phyloP scores from a whole-genome alignment of 2,329 filamentous ascomycete species.

The Monilinia fructicola region DNA sequence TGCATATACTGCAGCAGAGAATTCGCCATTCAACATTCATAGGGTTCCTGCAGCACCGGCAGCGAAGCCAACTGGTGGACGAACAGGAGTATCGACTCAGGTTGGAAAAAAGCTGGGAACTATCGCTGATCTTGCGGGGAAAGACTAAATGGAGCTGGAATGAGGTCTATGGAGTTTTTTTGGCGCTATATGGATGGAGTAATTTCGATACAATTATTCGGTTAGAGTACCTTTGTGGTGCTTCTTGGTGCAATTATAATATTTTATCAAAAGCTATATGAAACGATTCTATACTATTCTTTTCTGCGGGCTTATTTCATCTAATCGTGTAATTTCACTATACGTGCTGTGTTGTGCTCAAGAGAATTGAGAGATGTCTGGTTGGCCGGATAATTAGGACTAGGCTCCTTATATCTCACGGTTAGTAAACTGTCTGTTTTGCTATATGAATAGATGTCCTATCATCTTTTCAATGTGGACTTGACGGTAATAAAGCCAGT shows the following conservation, averaged over 20 bases:
- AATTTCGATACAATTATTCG: neutral
- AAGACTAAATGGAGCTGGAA: constrained; percentile 6
- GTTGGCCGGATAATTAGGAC: neutral
- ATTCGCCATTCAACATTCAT: constrained; percentile 58
- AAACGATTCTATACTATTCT: neutral
- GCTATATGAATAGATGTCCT: neutral
- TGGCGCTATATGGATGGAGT: neutral
- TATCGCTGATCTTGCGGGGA: constrained; percentile 36
- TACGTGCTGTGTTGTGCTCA: neutral
- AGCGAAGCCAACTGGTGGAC: constrained; percentile 30
- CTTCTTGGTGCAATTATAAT: neutral
- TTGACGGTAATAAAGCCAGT: neutral
- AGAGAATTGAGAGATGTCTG: neutral
- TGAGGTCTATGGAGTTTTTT: constrained; percentile 3
- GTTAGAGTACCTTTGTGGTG: neutral
- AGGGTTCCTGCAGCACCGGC: constrained; percentile 30
- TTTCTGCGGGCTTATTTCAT: neutral
- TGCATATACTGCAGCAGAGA: constrained; percentile 60
- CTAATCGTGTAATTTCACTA: neutral
- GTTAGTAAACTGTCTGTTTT: neutral
- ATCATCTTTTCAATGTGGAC: neutral
- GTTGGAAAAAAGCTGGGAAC: constrained; percentile 40
- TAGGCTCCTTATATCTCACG: neutral
- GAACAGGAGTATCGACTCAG: constrained; percentile 36
- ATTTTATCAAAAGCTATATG: neutral